Conservation (phyloP, 2,329 filamentous ascomycete species). For the Ceratocystis destructans region DNA sequence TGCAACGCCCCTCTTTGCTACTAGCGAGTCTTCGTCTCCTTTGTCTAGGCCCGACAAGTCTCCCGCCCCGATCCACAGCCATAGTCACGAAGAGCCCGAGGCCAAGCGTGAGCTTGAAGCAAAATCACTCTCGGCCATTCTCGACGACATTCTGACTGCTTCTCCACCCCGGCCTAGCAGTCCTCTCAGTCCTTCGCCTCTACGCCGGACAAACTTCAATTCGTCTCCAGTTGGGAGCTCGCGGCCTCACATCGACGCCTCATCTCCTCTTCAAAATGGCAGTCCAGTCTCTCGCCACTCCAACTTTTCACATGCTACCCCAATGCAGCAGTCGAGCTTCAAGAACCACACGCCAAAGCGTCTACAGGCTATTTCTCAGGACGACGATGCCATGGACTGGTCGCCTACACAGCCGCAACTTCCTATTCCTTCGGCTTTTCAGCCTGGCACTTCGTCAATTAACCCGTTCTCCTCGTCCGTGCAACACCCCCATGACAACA, state of each 20-base stretch:
- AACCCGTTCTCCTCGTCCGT: conserved; percentile 16
- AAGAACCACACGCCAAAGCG: conserved; percentile 13
- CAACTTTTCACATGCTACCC: conserved; percentile 1
- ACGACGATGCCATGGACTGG: conserved; percentile 55
- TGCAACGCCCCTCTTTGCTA: conserved; percentile 39
- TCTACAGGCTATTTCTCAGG: conserved; percentile 23
- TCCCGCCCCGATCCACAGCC: background rate
- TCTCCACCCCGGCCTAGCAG: conserved; percentile 21
- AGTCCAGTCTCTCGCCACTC: conserved; percentile 11
- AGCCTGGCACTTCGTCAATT: background rate
- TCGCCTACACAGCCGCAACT: conserved; percentile 38
- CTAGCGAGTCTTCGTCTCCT: conserved; percentile 5
- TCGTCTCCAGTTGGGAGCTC: conserved; percentile 4
- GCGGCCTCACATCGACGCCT: conserved; percentile 4
- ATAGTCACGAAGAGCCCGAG: conserved; percentile 9
- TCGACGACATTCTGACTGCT: conserved; percentile 32
- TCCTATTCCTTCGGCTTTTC: conserved; percentile 33
- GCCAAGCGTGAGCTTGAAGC: conserved; percentile 24
- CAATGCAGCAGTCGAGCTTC: conserved; percentile 6
- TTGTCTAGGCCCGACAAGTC: conserved; percentile 7
- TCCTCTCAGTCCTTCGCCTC: conserved; percentile 14
- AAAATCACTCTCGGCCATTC: conserved; percentile 34
- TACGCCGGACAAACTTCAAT: conserved; percentile 15
- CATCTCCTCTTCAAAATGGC: background rate
- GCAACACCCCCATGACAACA: background rate